Conservation (phyloP, 2,329 filamentous ascomycete species). For the Aspergillus transmontanensis region DNA sequence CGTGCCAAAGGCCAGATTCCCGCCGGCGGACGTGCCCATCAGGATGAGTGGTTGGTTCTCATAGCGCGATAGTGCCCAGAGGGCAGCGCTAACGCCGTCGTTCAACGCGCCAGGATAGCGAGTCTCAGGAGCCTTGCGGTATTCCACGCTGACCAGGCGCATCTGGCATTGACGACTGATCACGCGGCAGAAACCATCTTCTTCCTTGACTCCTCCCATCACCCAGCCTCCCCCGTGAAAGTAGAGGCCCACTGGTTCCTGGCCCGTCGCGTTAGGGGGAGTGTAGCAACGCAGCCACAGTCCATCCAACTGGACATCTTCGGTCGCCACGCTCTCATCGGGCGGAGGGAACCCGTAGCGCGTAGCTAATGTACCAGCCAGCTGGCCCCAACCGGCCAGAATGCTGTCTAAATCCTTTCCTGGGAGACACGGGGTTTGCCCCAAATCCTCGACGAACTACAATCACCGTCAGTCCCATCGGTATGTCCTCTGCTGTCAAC, state of each 20-base stretch:
- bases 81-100: conserved; percentile 8
- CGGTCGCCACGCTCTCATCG: conserved; percentile 5
- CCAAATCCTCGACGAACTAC: too few species aligned
- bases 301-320: conserved; percentile 4
- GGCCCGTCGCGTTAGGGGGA: neutral
- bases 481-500: too few species aligned
- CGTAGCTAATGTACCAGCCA: too few species aligned
- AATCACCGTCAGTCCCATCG: too few species aligned
- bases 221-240: conserved; percentile 21
- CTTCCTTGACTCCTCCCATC: conserved; percentile 13
- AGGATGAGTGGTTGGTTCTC: too few species aligned
- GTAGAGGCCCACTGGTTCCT: conserved; percentile 48
- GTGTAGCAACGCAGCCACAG: conserved; percentile 7
- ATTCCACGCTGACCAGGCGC: conserved; percentile 9
- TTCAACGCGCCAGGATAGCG: conserved; percentile 16
- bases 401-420: too few species aligned
- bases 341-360: neutral
- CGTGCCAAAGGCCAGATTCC: too few species aligned
- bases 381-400: too few species aligned
- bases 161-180: conserved; percentile 4
- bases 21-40: too few species aligned
- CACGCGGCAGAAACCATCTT: conserved; percentile 9
- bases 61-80: too few species aligned
- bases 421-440: too few species aligned
- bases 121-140: conserved; percentile 26